Evolutionary conservation across 1,284 basidiomycete genomes (phyloP).

Genomic region (Irpex rosettiformis): DNA sequence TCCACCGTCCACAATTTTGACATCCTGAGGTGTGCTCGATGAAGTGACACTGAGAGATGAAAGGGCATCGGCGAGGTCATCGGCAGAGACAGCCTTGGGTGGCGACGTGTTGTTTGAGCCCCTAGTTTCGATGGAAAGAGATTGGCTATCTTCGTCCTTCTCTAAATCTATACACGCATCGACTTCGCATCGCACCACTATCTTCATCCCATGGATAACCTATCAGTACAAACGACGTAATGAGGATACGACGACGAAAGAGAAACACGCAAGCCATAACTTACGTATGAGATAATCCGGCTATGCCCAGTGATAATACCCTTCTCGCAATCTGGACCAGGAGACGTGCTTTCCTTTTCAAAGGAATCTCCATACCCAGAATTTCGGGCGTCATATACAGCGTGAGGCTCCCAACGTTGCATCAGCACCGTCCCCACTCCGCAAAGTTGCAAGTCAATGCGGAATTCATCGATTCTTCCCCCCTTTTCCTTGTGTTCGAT

Average conservation of each 20-base stretch:
- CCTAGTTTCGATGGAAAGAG: neutral
- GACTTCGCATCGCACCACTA: conserved; percentile 49
- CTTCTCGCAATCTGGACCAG: conserved; percentile 12
- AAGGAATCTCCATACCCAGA: conserved; percentile 15
- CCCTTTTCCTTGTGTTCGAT: conserved; percentile 10
- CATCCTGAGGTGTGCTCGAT: neutral
- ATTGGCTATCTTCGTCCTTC: neutral
- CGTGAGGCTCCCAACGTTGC: conserved; percentile 41
- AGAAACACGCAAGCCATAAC: neutral
- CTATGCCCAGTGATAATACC: conserved; percentile 12
- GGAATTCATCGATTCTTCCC: conserved; percentile 34
- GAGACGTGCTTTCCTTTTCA: conserved; percentile 12
- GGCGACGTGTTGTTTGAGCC: neutral
- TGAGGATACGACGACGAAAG: neutral
- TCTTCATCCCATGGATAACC: conserved; percentile 43
- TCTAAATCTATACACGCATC: conserved; percentile 38
- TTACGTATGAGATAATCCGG: conserved; percentile 17
- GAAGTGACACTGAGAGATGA: conserved; percentile 5
- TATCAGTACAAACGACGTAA: conserved; percentile 17
- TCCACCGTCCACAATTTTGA: conserved; percentile 20
- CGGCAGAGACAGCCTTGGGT: neutral
- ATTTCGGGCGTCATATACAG: neutral
- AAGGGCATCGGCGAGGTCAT: conserved; percentile 10
- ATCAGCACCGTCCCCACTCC: conserved; percentile 50
- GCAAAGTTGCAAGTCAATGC: conserved; percentile 54